Percentiles rank a stretch among this genome's conserved stretches.
Conservation (phyloP, 352 stramenopile genomes). For the Globisporangium barbulae region DNA sequence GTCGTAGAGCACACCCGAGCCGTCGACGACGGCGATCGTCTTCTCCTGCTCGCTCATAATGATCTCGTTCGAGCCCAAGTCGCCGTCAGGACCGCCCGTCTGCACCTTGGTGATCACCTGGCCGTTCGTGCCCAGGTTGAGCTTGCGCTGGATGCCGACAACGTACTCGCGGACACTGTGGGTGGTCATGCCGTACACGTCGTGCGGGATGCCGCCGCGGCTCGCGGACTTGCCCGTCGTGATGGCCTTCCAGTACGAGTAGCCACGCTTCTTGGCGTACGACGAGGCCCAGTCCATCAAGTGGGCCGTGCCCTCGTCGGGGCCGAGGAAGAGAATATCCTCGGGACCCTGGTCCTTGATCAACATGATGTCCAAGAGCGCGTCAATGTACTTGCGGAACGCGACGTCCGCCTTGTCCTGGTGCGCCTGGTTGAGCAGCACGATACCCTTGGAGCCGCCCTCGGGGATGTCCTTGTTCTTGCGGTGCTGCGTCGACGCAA, state of each 20-base stretch:
- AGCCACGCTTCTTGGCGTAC: slow-evolving; percentile 91
- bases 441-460: slow-evolving; percentile 96
- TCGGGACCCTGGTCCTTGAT: slow-evolving; percentile 93
- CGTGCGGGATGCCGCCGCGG: slow-evolving; percentile 97
- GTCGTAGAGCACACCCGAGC: slow-evolving; percentile 93
- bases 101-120: slow-evolving; percentile 95
- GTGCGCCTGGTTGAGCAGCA: slow-evolving; percentile 93
- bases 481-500: slow-evolving; percentile 96
- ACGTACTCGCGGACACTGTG: slow-evolving; percentile 97
- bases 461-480: slow-evolving; percentile 99
- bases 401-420: slow-evolving; percentile 81
- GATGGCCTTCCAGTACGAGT: slow-evolving; percentile 95
- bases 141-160: slow-evolving; percentile 90
- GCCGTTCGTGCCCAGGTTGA: slow-evolving; percentile 86
- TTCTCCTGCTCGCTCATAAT: slow-evolving; percentile 96
- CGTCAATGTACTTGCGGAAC: slow-evolving; percentile 97
- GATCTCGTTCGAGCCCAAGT: slow-evolving; percentile 98
- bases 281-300: slow-evolving; percentile 96
- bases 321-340: slow-evolving; percentile 97
- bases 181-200: slow-evolving; percentile 97
- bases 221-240: slow-evolving; percentile 95
- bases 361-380: slow-evolving; percentile 95
- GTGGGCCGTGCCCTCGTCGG: slow-evolving; percentile 97
- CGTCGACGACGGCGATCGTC: slow-evolving; percentile 94
- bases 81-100: slow-evolving; percentile 96